Evolutionary conservation across 495 filamentous ascomycete species (phyloP).

Genomic region (Xylaria longipes): DNA sequence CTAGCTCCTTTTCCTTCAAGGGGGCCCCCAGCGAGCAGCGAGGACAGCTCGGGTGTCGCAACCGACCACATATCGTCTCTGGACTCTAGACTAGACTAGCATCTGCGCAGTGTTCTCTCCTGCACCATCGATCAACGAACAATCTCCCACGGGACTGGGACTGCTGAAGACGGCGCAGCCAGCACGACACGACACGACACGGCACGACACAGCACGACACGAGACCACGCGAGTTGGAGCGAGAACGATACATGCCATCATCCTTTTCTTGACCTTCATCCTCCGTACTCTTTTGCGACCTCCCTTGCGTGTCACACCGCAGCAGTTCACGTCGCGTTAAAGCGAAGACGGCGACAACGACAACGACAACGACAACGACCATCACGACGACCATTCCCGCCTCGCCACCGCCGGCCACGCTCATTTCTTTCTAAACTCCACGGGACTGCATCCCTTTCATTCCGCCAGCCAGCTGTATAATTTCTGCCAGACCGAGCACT

Average conservation of each 20-base stretch:
- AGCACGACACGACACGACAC: slow-evolving; percentile 3
- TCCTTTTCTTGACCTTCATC: not conserved
- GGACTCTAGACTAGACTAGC: not conserved
- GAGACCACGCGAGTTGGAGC: slow-evolving; percentile 9
- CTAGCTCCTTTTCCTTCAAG: not conserved
- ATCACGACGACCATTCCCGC: no score
- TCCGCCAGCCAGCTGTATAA: not conserved
- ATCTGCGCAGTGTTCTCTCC: not conserved
- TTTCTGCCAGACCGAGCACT: not conserved
- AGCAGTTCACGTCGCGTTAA: not conserved
- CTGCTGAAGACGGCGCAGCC: not conserved
- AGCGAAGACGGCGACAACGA: not conserved
- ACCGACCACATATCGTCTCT: slow-evolving; percentile 11
- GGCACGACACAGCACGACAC: slow-evolving; percentile 25
- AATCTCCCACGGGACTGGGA: slow-evolving; percentile 23
- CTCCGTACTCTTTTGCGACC: not conserved
- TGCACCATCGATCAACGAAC: not conserved
- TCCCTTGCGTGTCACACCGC: not conserved
- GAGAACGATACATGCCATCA: slow-evolving; percentile 16
- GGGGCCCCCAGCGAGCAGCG: not conserved
- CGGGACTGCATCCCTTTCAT: not conserved
- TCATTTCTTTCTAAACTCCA: slow-evolving; percentile 4
- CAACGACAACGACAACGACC: not conserved
- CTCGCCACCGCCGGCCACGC: not conserved
- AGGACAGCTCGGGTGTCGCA: not conserved